Conservation (phyloP, 306 rosid species). For the Astragalus membranaceus region DNA sequence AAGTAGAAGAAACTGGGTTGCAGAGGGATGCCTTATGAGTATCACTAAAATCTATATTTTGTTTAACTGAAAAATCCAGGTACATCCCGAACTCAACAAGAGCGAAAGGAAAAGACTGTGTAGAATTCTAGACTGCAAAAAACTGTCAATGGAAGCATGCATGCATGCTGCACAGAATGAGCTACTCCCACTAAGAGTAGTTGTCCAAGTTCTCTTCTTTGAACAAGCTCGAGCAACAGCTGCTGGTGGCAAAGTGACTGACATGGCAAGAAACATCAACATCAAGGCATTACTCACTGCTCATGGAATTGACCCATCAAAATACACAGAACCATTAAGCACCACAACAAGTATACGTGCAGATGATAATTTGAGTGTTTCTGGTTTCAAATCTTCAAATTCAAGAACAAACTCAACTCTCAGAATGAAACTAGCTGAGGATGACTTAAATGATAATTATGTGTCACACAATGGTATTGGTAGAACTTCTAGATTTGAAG, state of each 20-base stretch:
- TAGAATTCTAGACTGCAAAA: slow-evolving; percentile 81
- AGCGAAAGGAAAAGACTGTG: slow-evolving; percentile 89
- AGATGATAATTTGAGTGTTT: slow-evolving; percentile 79
- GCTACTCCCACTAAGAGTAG: slow-evolving; percentile 78
- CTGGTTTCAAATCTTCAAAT: slow-evolving; percentile 74
- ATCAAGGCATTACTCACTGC: slow-evolving; percentile 65
- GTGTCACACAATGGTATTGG: slow-evolving; percentile 34
- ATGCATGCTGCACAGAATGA: slow-evolving; percentile 98
- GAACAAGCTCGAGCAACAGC: slow-evolving; percentile 88
- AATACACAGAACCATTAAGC: slow-evolving; percentile 56
- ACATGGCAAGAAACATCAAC: slow-evolving; percentile 65
- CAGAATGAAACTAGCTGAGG: slow-evolving; percentile 90
- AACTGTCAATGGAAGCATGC: slow-evolving; percentile 89
- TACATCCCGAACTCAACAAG: slow-evolving; percentile 82
- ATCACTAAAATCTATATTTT: slow-evolving; percentile 13
- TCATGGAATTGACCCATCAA: slow-evolving; percentile 69
- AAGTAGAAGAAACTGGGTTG: background rate
- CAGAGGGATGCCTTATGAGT: background rate
- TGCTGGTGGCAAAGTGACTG: slow-evolving; percentile 65
- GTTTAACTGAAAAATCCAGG: slow-evolving; percentile 40
- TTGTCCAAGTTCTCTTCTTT: slow-evolving; percentile 96
- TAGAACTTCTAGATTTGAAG: slow-evolving; percentile 49
- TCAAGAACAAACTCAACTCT: slow-evolving; percentile 64
- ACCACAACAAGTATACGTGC: slow-evolving; percentile 46
- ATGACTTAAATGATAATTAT: slow-evolving; percentile 50